Percentiles rank a stretch among this genome's conserved stretches.
Evolutionary conservation across 2,329 filamentous ascomycete genomes (phyloP).

Genomic region (Pseudogymnoascus sp.): DNA sequence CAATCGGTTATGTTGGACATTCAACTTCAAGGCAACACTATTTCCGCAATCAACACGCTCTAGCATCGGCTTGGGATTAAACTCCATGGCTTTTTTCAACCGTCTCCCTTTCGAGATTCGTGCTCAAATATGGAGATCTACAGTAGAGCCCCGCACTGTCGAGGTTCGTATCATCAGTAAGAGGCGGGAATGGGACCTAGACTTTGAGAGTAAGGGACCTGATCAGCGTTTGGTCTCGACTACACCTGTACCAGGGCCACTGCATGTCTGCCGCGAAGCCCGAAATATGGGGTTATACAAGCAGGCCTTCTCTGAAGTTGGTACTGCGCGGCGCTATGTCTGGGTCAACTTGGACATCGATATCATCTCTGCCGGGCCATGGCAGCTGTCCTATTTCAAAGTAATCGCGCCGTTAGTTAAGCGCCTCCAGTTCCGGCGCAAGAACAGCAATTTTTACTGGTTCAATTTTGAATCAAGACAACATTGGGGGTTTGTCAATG

Average conservation of each 20-base stretch:
- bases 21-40: too few relatives aligned
- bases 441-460: background rate
- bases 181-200: too few relatives aligned
- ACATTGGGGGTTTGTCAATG: background rate
- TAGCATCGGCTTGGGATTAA: background rate
- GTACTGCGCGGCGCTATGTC: background rate
- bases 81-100: constrained; percentile 7
- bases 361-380: background rate
- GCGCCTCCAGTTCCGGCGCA: background rate
- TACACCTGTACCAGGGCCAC: background rate
- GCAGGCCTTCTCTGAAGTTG: background rate
- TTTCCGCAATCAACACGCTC: background rate
- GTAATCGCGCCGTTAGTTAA: background rate
- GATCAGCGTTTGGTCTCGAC: background rate
- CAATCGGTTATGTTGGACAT: too few relatives aligned
- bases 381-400: background rate
- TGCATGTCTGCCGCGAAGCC: background rate
- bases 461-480: background rate
- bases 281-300: background rate
- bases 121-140: constrained; percentile 15
- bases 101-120: constrained; percentile 18
- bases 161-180: constrained; percentile 9
- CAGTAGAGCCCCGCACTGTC: constrained; percentile 14
- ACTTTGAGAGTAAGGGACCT: background rate
- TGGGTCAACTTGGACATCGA: background rate